phyloP scores from a whole-genome alignment of 202 grass and related monocot species.

The Elaeis oleifera region DNA sequence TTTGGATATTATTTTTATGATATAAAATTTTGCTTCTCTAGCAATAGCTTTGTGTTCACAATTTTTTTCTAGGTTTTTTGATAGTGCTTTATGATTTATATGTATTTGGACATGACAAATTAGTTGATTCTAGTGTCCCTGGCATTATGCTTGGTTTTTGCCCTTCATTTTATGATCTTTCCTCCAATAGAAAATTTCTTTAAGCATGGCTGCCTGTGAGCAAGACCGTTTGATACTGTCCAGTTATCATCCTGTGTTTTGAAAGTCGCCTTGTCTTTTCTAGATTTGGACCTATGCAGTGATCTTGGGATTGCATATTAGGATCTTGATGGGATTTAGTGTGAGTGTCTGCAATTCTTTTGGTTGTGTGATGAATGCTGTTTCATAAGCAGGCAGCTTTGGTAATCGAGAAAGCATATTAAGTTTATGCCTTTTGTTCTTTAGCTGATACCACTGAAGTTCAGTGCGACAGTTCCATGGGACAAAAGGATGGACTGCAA shows the following conservation, averaged over 20 bases:
- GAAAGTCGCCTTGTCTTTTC: constrained; percentile 49
- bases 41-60: too few relatives aligned
- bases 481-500: constrained; percentile 38
- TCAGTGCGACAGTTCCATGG: background rate
- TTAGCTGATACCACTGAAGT: constrained; percentile 53
- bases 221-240: constrained; percentile 20
- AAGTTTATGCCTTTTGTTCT: constrained; percentile 44
- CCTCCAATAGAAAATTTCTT: constrained; percentile 4
- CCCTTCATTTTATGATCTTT: too few relatives aligned
- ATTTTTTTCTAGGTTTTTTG: too few relatives aligned
- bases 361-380: constrained; percentile 64
- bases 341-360: constrained; percentile 40
- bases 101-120: too few relatives aligned
- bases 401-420: constrained; percentile 36
- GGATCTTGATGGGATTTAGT: constrained; percentile 32
- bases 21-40: too few relatives aligned
- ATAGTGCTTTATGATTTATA: too few relatives aligned
- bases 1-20: too few relatives aligned
- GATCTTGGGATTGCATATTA: constrained; percentile 40
- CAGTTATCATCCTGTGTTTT: constrained; percentile 31
- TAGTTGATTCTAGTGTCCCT: too few relatives aligned
- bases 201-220: constrained; percentile 16
- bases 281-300: constrained; percentile 33
- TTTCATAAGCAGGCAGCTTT: constrained; percentile 50
- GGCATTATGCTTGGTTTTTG: too few relatives aligned